Percentiles rank a stretch among this genome's conserved stretches.
These are phyloP conservation scores for Xylaria hypoxylon DNA, from an alignment of 2,329 filamentous ascomycete species.

Conservation along the genomic window DNA sequence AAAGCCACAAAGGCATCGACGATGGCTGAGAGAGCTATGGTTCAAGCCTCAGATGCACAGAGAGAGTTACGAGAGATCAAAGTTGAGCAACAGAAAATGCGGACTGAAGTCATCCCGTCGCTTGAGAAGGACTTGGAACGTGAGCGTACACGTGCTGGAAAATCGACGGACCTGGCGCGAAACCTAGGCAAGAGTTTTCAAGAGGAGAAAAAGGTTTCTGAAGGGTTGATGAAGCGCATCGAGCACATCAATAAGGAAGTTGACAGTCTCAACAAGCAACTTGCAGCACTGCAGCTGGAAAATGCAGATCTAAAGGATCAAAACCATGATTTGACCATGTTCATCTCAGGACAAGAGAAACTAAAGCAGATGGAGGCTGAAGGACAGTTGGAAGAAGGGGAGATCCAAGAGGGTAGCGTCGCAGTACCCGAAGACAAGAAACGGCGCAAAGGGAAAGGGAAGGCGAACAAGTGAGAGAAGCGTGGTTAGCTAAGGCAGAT, in stretches of 20 bases:
- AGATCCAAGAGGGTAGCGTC: conserved; percentile 79
- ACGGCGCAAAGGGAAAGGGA: conserved; percentile 63
- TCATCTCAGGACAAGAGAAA: conserved; percentile 86
- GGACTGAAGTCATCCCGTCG: conserved; percentile 67
- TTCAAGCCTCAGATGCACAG: conserved; percentile 61
- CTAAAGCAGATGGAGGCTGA: conserved; percentile 75
- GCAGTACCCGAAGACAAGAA: conserved; percentile 68
- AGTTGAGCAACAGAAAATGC: conserved; percentile 64
- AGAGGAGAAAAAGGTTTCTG: conserved; percentile 87
- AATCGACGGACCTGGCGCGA: conserved; percentile 80
- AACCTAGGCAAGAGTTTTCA: conserved; percentile 79
- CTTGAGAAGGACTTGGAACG: conserved; percentile 80
- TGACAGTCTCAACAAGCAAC: conserved; percentile 66
- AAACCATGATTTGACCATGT: conserved; percentile 88
- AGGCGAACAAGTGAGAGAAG: conserved; percentile 50
- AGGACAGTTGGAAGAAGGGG: conserved; percentile 71
- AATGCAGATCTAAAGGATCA: conserved; percentile 83
- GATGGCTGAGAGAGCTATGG: conserved; percentile 71
- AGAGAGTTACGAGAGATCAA: conserved; percentile 65
- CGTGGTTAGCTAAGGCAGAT: not conserved
- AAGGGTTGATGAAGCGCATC: conserved; percentile 85
- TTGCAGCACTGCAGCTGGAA: conserved; percentile 68
- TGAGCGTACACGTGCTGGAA: conserved; percentile 74
- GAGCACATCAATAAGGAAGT: conserved; percentile 76
- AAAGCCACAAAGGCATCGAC: conserved; percentile 82